These are phyloP conservation scores for Ganoderma resinaceum DNA, from an alignment of 1,284 basidiomycete genomes.

Conservation along the genomic window DNA sequence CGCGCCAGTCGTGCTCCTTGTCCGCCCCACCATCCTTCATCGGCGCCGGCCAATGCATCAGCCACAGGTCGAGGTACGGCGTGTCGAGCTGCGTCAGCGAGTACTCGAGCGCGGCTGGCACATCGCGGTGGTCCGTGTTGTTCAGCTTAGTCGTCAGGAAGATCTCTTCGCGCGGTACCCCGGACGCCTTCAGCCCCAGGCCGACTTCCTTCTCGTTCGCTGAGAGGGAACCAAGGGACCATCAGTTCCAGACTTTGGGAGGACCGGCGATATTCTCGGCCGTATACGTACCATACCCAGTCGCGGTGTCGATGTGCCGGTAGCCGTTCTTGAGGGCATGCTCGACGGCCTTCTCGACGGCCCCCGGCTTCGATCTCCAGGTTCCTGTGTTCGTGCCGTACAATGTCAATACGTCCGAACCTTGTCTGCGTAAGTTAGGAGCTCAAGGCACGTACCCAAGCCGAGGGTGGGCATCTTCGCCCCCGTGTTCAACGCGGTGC, in stretches of 20 bases:
- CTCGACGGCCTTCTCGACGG: slow-evolving; percentile 73
- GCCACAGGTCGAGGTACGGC: slow-evolving; percentile 81
- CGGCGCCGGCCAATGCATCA: slow-evolving; percentile 84
- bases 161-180: slow-evolving; percentile 70
- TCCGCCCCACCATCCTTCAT: slow-evolving; percentile 62
- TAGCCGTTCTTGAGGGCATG: slow-evolving; percentile 79
- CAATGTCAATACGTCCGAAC: slow-evolving; percentile 4
- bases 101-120: slow-evolving; percentile 69
- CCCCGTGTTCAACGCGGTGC: slow-evolving; percentile 76
- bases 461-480: slow-evolving; percentile 79
- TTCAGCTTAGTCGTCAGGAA: slow-evolving; percentile 84
- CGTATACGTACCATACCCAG: slow-evolving; percentile 42
- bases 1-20: slow-evolving; percentile 65
- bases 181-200: slow-evolving; percentile 76
- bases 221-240: slow-evolving; percentile 15
- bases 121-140: slow-evolving; percentile 72
- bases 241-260: not conserved
- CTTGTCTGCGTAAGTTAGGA: slow-evolving; percentile 4
- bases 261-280: not conserved
- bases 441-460: slow-evolving; percentile 55
- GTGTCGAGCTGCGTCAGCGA: slow-evolving; percentile 76
- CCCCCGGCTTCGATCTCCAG: slow-evolving; percentile 77
- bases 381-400: slow-evolving; percentile 55
- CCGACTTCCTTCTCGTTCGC: slow-evolving; percentile 79
- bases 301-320: slow-evolving; percentile 76